These are phyloP conservation scores for Ganoderma meredithae DNA, from an alignment of 1,284 basidiomycete species.

Conservation along the genomic window DNA sequence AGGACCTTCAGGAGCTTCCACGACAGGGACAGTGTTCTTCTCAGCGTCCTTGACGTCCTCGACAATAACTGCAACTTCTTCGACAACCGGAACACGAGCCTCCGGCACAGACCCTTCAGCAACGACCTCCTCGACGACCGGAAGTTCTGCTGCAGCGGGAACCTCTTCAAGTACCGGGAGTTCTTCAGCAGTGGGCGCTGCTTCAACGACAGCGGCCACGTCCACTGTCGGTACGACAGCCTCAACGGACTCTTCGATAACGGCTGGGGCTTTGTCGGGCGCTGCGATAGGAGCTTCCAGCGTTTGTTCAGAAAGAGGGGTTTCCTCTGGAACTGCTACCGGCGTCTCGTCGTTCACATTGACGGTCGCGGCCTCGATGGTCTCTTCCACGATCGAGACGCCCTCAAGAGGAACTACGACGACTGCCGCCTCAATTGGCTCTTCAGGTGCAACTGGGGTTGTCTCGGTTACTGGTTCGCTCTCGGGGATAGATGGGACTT, in stretches of 20 bases:
- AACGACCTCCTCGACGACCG: constrained; percentile 15
- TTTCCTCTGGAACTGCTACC: constrained; percentile 1
- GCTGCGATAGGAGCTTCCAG: constrained; percentile 20
- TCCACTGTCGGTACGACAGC: not conserved
- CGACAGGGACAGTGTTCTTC: constrained; percentile 13
- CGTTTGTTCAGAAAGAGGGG: constrained; percentile 12
- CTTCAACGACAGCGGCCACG: constrained; percentile 14
- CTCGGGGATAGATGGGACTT: not conserved
- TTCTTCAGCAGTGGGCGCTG: constrained; percentile 8
- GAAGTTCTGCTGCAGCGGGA: not conserved
- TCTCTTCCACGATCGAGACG: not conserved
- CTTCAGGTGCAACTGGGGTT: not conserved
- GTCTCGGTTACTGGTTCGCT: not conserved
- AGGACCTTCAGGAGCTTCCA: not conserved
- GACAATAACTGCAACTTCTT: not conserved
- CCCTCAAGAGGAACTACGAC: constrained; percentile 18
- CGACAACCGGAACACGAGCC: not conserved
- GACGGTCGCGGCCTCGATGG: constrained; percentile 8
- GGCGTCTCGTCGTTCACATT: constrained; percentile 11
- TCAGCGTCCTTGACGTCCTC: constrained; percentile 8
- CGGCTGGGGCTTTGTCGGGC: not conserved
- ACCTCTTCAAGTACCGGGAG: not conserved
- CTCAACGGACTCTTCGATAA: constrained; percentile 1
- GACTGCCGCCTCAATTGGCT: constrained; percentile 3
- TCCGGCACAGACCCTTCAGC: constrained; percentile 14